Conservation (phyloP, 768 basidiomycete species). For the Paxillus involutus region DNA sequence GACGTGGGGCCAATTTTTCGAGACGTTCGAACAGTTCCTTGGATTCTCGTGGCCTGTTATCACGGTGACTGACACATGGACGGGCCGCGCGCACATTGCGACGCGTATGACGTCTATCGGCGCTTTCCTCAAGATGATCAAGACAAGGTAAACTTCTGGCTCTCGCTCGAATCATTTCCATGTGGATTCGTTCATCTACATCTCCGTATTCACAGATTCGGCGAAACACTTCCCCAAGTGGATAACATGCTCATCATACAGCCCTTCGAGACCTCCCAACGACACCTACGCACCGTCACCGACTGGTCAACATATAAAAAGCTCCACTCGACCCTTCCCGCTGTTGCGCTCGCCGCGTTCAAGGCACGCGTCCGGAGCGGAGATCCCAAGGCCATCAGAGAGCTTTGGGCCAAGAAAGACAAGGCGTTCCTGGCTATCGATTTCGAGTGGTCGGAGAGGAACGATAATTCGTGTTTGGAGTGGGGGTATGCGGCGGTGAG, state of each 20-base stretch:
- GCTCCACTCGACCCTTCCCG: constrained; percentile 68
- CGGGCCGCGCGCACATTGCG: constrained; percentile 76
- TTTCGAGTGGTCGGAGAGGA: constrained; percentile 76
- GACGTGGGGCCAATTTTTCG: constrained; percentile 78
- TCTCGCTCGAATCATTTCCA: not conserved
- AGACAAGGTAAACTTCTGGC: constrained; percentile 53
- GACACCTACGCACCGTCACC: constrained; percentile 69
- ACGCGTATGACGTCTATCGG: constrained; percentile 71
- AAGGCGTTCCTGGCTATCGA: constrained; percentile 76
- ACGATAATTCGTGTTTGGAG: constrained; percentile 65
- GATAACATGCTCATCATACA: constrained; percentile 69
- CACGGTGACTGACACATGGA: constrained; percentile 69
- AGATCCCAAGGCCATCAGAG: constrained; percentile 60
- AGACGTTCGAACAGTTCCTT: constrained; percentile 76
- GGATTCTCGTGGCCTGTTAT: constrained; percentile 84
- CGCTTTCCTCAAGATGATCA: constrained; percentile 84
- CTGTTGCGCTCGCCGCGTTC: constrained; percentile 61
- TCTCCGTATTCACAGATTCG: constrained; percentile 47
- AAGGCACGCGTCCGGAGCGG: constrained; percentile 66
- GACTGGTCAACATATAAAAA: constrained; percentile 72
- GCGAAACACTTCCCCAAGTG: constrained; percentile 70
- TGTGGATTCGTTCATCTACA: not conserved
- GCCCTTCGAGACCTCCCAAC: constrained; percentile 66
- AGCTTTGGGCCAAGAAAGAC: constrained; percentile 67
- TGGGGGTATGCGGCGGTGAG: constrained; percentile 84